Evolutionary conservation across 495 filamentous ascomycete genomes (phyloP).

Genomic region (Terfezia boudieri): DNA sequence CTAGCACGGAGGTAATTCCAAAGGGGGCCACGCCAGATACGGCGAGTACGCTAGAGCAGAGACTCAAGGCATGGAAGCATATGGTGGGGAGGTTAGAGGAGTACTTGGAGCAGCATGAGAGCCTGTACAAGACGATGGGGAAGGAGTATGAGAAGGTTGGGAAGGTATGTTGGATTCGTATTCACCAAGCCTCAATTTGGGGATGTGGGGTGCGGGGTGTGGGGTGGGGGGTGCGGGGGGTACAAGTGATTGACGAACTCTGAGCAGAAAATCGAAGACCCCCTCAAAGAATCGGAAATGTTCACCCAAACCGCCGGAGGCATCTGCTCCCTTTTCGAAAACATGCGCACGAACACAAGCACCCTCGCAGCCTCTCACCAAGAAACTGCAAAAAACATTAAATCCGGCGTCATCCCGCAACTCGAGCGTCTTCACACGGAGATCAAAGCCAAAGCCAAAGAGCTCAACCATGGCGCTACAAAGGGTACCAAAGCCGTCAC

Average conservation of each 20-base stretch:
- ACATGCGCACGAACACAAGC: conserved; percentile 76
- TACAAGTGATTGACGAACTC: too few species aligned
- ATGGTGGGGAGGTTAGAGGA: conserved; percentile 75
- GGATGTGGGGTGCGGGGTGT: too few species aligned
- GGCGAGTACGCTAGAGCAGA: conserved; percentile 55
- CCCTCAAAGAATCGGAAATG: not conserved
- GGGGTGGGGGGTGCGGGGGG: too few species aligned
- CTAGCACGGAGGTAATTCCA: conserved; percentile 13
- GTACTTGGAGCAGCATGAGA: conserved; percentile 64
- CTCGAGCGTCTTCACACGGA: conserved; percentile 82
- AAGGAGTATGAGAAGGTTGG: conserved; percentile 92
- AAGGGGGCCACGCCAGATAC: conserved; percentile 26
- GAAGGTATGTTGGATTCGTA: conserved; percentile 34
- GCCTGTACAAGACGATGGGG: conserved; percentile 55
- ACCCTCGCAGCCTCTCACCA: conserved; percentile 65
- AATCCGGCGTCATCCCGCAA: conserved; percentile 58
- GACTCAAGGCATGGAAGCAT: conserved; percentile 88
- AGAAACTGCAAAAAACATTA: conserved; percentile 74
- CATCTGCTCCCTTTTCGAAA: conserved; percentile 74
- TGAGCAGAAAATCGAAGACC: not conserved
- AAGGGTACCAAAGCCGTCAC: conserved; percentile 77
- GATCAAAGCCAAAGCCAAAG: conserved; percentile 86
- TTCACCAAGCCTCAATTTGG: not conserved
- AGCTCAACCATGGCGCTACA: conserved; percentile 58
- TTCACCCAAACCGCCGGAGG: conserved; percentile 49